Base-by-base conservation (phyloP, 2,329 filamentous ascomycete species). In the Dryadomyces quercivorus region DNA sequence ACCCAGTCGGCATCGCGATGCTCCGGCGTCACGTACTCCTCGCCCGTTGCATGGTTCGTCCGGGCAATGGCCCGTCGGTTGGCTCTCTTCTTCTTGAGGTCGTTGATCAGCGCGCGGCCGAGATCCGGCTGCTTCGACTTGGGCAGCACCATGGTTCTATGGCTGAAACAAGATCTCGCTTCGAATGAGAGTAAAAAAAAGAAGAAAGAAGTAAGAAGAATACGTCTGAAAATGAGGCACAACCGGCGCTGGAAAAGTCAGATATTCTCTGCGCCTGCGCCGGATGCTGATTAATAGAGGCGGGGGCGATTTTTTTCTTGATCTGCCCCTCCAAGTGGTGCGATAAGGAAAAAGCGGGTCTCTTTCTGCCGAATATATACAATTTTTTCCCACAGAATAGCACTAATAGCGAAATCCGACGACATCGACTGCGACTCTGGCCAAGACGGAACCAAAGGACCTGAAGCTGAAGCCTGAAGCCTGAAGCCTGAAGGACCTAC, bases 31-130 rank as follows among this genome's bases (percentile, higher is more conserved):
- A 97, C 83, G 69, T 98, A 98, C 75, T 84, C 84, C 67, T 94
- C 87, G 66, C 89, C 90, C 21, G 88, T 89, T 26, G 81, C 76
- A 64, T 91, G 82, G 68, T 90, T 83, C 59, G 89, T 86, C 65
- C 87, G 82, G 22, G 75, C 77, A 57, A 81, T 74, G 51, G 71
- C 75, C 1, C 89, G 92, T 68, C 90, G 84, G 68, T 91, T 86
- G 52, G 78, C 68, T 60, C 89, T 88, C 70, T 94, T 96, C 64
- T 88, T 88, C 72, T 93, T 95, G 66, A 91, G 86, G 73, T 97
- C 93, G 69, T 97, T 97, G 93, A 98, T 98, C 67, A 98, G 81
- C 73, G 86, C 84, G 74, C 96, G 96, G 68, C 93, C 93, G 73
- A 98, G 83, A 69, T 93, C 93, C 64, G 84, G 80, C 72, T 91